Conservation (phyloP, 495 filamentous ascomycete species). For the Penicillium desertorum region DNA sequence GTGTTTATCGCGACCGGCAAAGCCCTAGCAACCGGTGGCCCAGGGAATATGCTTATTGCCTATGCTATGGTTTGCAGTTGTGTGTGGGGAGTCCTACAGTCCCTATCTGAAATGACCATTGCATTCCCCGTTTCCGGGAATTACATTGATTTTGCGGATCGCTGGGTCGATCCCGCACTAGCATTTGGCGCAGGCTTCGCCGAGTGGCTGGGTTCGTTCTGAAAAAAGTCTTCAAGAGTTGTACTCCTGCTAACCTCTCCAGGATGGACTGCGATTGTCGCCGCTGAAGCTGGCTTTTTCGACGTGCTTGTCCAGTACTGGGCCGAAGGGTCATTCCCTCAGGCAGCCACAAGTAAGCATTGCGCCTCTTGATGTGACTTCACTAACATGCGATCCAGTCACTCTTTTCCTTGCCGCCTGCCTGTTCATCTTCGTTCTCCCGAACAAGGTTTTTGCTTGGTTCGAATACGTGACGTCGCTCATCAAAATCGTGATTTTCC, state of each 20-base stretch:
- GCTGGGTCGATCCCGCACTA: slow-evolving; percentile 34
- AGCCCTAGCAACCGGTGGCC: slow-evolving; percentile 25
- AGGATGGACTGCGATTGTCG: slow-evolving; percentile 27
- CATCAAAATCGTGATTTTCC: slow-evolving; percentile 32
- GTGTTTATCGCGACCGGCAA: slow-evolving; percentile 34
- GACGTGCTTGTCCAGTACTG: slow-evolving; percentile 32
- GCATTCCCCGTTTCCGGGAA: slow-evolving; percentile 34
- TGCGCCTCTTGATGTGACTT: too few species aligned
- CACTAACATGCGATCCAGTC: slow-evolving; percentile 4
- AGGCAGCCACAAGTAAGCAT: slow-evolving; percentile 18
- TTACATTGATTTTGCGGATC: slow-evolving; percentile 36
- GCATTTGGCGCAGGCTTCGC: slow-evolving; percentile 34
- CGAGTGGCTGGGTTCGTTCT: slow-evolving; percentile 21
- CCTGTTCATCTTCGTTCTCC: slow-evolving; percentile 26
- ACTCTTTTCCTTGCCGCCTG: slow-evolving; percentile 30
- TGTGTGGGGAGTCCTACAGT: slow-evolving; percentile 32
- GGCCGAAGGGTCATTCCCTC: slow-evolving; percentile 24
- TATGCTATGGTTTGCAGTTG: slow-evolving; percentile 29
- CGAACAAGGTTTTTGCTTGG: slow-evolving; percentile 31
- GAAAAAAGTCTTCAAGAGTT: too few species aligned
- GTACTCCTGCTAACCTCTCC: too few species aligned
- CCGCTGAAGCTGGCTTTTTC: slow-evolving; percentile 31
- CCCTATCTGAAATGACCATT: slow-evolving; percentile 34
- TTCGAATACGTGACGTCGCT: slow-evolving; percentile 34
- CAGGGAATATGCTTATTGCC: slow-evolving; percentile 29